A percentile compares a stretch with the other conserved stretches of the same genome.
Evolutionary conservation across 179 eudicot species (phyloP).

Genomic region (Spinacia oleracea): DNA sequence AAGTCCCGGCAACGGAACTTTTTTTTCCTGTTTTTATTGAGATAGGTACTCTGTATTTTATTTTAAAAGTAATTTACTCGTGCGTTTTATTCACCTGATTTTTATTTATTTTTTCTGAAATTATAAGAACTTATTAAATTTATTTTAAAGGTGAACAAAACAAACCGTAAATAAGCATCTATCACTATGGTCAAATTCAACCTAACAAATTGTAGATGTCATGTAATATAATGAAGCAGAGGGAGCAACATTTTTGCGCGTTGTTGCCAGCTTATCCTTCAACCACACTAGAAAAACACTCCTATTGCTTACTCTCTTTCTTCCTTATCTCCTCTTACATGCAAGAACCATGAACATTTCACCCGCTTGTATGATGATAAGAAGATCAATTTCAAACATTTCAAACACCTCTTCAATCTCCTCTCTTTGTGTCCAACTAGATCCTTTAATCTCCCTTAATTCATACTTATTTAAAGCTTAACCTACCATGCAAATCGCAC

Average conservation of each 20-base stretch:
- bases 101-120: too few relatives aligned
- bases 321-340: slow-evolving; percentile 18
- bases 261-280: neutral
- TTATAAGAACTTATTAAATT: too few relatives aligned
- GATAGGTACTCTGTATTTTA: too few relatives aligned
- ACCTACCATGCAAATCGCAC: slow-evolving; percentile 1
- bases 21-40: too few relatives aligned
- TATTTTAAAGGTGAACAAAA: too few relatives aligned
- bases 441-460: neutral
- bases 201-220: too few relatives aligned
- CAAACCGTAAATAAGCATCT: too few relatives aligned
- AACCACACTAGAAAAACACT: neutral
- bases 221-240: too few relatives aligned
- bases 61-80: too few relatives aligned
- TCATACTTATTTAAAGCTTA: neutral
- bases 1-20: slow-evolving; percentile 99
- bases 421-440: slow-evolving; percentile 8
- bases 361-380: slow-evolving; percentile 26
- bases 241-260: neutral
- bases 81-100: too few relatives aligned
- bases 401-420: slow-evolving; percentile 14
- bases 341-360: slow-evolving; percentile 43
- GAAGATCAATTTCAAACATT: too few relatives aligned
- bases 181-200: too few relatives aligned
- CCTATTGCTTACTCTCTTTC: neutral